These are phyloP conservation scores for Rasamsonia emersonii DNA, from an alignment of 2,329 filamentous ascomycete genomes.

Conservation along the genomic window DNA sequence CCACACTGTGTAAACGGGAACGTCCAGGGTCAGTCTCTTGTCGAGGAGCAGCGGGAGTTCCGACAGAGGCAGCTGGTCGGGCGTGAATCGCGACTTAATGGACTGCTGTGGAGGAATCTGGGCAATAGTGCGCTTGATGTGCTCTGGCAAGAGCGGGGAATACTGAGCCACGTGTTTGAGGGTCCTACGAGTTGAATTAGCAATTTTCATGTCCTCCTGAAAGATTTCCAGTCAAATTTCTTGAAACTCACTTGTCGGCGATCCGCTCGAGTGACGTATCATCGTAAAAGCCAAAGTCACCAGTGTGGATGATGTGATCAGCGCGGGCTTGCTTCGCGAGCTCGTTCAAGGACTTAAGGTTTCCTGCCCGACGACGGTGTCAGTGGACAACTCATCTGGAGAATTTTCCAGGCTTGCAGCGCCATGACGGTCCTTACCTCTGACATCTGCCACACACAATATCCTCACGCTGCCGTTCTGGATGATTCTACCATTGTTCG, in stretches of 20 bases:
- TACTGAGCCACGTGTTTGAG: constrained; percentile 98
- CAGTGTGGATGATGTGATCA: constrained; percentile 96
- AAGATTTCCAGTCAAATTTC: too few species aligned
- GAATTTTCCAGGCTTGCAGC: too few species aligned
- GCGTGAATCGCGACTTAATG: constrained; percentile 76
- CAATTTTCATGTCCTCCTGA: constrained; percentile 14
- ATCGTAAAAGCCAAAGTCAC: constrained; percentile 99
- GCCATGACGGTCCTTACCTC: too few species aligned
- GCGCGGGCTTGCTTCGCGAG: constrained; percentile 89
- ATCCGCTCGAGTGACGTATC: constrained; percentile 92
- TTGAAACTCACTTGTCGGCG: constrained; percentile 75
- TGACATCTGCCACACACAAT: constrained; percentile 43
- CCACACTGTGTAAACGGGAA: constrained; percentile 98
- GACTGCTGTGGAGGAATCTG: constrained; percentile 55
- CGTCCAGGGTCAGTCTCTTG: constrained; percentile 82
- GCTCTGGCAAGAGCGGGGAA: constrained; percentile 82
- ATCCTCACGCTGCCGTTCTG: constrained; percentile 40
- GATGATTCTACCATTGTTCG: constrained; percentile 43
- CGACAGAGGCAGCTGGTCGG: constrained; percentile 79
- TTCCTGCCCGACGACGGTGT: constrained; percentile 52
- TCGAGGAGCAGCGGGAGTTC: constrained; percentile 83
- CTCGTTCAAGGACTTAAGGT: constrained; percentile 90
- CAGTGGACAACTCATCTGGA: background rate
- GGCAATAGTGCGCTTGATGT: constrained; percentile 58
- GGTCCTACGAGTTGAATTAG: constrained; percentile 51